A percentile compares a stretch with the other conserved stretches of the same genome.
Evolutionary conservation across 2,329 filamentous ascomycete species (phyloP).

Genomic region (Clonostachys rhizophaga): DNA sequence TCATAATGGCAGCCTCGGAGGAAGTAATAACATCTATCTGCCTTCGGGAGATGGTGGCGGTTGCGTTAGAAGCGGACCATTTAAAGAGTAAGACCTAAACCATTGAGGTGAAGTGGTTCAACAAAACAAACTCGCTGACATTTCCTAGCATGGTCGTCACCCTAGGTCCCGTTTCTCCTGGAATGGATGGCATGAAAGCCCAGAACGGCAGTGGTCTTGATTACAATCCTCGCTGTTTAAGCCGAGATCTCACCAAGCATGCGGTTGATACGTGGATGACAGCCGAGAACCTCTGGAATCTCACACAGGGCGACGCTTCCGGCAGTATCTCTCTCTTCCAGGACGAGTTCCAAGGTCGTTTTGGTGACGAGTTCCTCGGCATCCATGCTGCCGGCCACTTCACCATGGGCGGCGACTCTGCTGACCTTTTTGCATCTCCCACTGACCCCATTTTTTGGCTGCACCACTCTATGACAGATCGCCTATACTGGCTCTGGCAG

Average conservation of each 20-base stretch:
- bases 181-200: too few species aligned
- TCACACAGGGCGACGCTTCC: background rate
- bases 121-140: too few species aligned
- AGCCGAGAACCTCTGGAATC: conserved; percentile 7
- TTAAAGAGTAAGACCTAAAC: conserved; percentile 31
- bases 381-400: conserved; percentile 35
- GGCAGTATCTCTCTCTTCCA: conserved; percentile 5
- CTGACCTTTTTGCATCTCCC: conserved; percentile 18
- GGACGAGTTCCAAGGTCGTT: conserved; percentile 17
- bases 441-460: conserved; percentile 17
- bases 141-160: conserved; percentile 12
- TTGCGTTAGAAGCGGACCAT: conserved; percentile 44
- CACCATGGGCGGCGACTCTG: conserved; percentile 27
- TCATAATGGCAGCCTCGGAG: conserved; percentile 6
- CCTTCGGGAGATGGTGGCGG: conserved; percentile 51
- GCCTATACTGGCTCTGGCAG: conserved; percentile 10
- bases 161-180: conserved; percentile 16
- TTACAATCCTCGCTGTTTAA: conserved; percentile 36
- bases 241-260: conserved; percentile 26
- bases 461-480: conserved; percentile 14
- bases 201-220: conserved; percentile 10
- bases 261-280: conserved; percentile 3
- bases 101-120: too few species aligned
- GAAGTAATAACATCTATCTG: conserved; percentile 7
- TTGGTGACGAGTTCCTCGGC: conserved; percentile 18